These are phyloP conservation scores for Cylindrotheca closterium DNA, from an alignment of 108 stramenopile genomes.

Conservation along the genomic window DNA sequence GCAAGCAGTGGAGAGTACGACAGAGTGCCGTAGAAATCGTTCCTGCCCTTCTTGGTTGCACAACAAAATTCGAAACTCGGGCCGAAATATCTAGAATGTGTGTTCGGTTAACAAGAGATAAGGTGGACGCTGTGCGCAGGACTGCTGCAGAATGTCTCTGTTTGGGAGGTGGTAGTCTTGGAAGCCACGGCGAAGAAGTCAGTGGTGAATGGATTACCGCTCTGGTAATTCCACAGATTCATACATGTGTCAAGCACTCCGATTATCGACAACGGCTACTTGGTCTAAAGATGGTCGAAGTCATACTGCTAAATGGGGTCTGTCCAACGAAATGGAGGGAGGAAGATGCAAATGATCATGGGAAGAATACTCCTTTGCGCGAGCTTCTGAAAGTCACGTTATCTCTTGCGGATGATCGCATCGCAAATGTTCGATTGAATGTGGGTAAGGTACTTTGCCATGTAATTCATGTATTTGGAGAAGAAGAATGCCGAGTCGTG, in stretches of 20 bases:
- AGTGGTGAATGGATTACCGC: conserved; percentile 80
- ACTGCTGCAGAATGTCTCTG: conserved; percentile 87
- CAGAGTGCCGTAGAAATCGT: conserved; percentile 92
- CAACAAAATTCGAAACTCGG: conserved; percentile 72
- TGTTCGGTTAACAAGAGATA: conserved; percentile 71
- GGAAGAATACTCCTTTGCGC: conserved; percentile 51
- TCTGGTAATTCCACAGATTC: conserved; percentile 80
- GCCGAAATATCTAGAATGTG: conserved; percentile 82
- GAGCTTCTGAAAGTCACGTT: conserved; percentile 66
- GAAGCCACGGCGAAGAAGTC: conserved; percentile 74
- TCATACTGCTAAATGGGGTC: conserved; percentile 61
- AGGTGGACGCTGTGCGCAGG: conserved; percentile 80
- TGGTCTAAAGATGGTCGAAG: conserved; percentile 83
- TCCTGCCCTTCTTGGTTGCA: conserved; percentile 85
- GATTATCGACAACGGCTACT: conserved; percentile 79
- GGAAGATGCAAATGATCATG: conserved; percentile 22
- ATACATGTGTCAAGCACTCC: conserved; percentile 52
- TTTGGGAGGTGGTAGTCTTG: conserved; percentile 79
- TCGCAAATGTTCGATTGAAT: conserved; percentile 86
- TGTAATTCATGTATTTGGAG: conserved; percentile 55
- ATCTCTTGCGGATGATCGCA: conserved; percentile 64
- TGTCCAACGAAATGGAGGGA: conserved; percentile 44
- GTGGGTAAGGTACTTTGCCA: conserved; percentile 70
- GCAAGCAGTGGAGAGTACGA: conserved; percentile 86
- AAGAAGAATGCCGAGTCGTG: conserved; percentile 58